Evolutionary conservation across 352 stramenopile genomes (phyloP), one percentile per base, ranked within the genome.

Genomic region (Globisporangium paroecandrum): DNA sequence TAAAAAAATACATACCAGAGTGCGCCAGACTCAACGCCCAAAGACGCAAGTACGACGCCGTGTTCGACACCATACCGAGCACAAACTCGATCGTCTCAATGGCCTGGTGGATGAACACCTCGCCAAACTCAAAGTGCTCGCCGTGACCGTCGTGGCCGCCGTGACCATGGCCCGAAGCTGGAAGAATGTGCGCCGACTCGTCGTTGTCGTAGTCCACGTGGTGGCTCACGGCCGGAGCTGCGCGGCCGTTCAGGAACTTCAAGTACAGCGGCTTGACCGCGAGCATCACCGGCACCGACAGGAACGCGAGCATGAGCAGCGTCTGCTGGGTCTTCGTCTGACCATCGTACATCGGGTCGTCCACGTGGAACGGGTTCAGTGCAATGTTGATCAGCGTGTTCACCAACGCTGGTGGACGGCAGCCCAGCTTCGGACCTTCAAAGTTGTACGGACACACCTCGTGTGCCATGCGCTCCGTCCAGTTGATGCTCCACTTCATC

Each of bases 11-110:
- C 78, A 15, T 77, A 86, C 78, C 93, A 15, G 97, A 98, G 88
- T 99, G 98, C 25, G 98, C 98, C 38, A 99, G 82, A 74, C 93
- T 99, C 57, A 99, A 74, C 13, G 98, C 98, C 98, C 98, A 99
- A 12, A 99, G 91, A 94, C 98, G 97, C 65, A 99, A 86, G 83
- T 99, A 99, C 36, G 97, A 99, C 10, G 98, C 98, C 27, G 98
- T 99, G 88, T 99, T 99, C 61, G 97, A 99, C 32, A 99, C 94
- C 94, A 99, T 99, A 41, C 97, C 96, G 61, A 99, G 89, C 69
- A 99, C 97, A 70, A 99, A 99, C 82, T 99, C 98, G 71, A 99
- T 99, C 29, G 98, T 99, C 83, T 99, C 97, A 78, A 99, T 99
- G 34, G 84, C 96, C 74, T 99, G 97, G 83, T 99, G 98, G 69